Evolutionary conservation across 805 yeast species (phyloP).

Genomic region (Kodamaea fukazawae): DNA sequence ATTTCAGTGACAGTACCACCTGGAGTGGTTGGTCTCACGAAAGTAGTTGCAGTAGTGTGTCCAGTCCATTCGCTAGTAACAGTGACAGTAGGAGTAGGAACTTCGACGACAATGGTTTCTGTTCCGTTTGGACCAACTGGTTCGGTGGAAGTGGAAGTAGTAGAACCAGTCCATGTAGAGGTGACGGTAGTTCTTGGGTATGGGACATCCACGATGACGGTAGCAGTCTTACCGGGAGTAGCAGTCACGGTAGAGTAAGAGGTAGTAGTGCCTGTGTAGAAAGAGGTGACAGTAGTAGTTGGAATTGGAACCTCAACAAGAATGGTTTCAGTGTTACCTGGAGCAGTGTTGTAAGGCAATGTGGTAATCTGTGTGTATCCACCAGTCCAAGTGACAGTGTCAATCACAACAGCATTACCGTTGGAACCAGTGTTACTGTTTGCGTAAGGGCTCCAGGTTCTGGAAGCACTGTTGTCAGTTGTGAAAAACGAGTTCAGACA

Average conservation of each 20-base stretch:
- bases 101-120: constrained; percentile 12
- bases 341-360: constrained; percentile 7
- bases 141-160: constrained; percentile 10
- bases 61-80: constrained; percentile 10
- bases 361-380: constrained; percentile 9
- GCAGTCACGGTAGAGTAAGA: constrained; percentile 11
- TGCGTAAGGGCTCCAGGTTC: constrained; percentile 6
- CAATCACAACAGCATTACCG: constrained; percentile 9
- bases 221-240: constrained; percentile 7
- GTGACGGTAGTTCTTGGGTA: constrained; percentile 14
- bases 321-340: constrained; percentile 15
- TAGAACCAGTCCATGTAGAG: constrained; percentile 2
- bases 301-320: constrained; percentile 15
- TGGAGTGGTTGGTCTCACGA: not conserved
- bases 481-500: no score
- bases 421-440: constrained; percentile 9
- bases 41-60: constrained; percentile 10
- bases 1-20: constrained; percentile 9
- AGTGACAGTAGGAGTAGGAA: constrained; percentile 17
- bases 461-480: no score
- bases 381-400: constrained; percentile 17
- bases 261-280: constrained; percentile 15
- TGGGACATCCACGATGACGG: constrained; percentile 16
- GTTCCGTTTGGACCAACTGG: constrained; percentile 11
- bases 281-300: constrained; percentile 14